A percentile compares a stretch with the other conserved stretches of the same genome.
These are phyloP conservation scores for Auricularia sp. DNA, from an alignment of 768 basidiomycete genomes.

Conservation along the genomic window DNA sequence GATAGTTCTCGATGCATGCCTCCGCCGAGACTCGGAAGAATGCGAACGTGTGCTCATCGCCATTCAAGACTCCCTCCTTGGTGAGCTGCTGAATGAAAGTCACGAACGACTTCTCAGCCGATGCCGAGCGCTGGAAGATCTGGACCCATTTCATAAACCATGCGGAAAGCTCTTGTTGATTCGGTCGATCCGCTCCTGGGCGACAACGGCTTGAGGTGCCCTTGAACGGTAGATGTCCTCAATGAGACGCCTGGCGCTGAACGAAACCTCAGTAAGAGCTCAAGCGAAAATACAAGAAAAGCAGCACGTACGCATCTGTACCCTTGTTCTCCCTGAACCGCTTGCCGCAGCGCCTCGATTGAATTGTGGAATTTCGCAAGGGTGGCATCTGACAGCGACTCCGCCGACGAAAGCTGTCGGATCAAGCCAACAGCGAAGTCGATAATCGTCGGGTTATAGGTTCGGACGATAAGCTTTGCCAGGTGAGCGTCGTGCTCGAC, in stretches of 20 bases:
- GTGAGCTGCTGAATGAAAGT: constrained; percentile 95
- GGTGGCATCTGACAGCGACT: constrained; percentile 63
- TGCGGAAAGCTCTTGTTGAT: constrained; percentile 36
- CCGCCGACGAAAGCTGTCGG: constrained; percentile 73
- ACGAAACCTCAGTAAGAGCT: constrained; percentile 1
- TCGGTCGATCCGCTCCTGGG: not conserved
- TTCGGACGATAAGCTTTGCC: constrained; percentile 71
- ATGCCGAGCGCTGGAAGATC: constrained; percentile 82
- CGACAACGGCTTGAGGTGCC: constrained; percentile 32
- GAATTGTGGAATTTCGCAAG: constrained; percentile 71
- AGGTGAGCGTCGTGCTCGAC: constrained; percentile 81
- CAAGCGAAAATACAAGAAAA: not conserved
- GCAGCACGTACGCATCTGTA: constrained; percentile 65
- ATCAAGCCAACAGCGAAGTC: constrained; percentile 77
- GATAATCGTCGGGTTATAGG: constrained; percentile 66
- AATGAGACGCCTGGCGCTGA: constrained; percentile 58
- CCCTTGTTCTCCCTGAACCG: constrained; percentile 64
- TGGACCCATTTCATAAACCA: constrained; percentile 95
- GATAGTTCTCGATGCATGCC: constrained; percentile 80
- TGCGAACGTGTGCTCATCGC: constrained; percentile 91
- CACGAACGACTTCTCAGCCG: constrained; percentile 91
- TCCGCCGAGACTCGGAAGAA: constrained; percentile 98
- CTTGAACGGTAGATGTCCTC: constrained; percentile 71
- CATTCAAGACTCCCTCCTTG: constrained; percentile 91
- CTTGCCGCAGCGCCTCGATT: constrained; percentile 69